Conservation (phyloP, 2,329 filamentous ascomycete species). For the Fusarium mundagurra region DNA sequence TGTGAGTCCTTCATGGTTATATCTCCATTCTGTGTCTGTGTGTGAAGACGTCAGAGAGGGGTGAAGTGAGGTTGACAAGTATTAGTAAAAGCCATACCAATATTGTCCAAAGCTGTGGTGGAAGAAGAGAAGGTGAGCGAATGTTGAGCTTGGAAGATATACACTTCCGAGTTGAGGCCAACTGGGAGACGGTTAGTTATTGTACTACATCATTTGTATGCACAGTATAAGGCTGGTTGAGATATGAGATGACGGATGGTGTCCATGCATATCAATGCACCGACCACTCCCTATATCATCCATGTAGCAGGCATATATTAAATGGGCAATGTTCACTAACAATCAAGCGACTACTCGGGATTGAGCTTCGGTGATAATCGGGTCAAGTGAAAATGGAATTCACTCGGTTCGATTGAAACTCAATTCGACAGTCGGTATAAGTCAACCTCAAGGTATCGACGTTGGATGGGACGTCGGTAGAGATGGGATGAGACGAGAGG, state of each 20-base stretch:
- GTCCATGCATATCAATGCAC: not conserved
- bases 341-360: constrained; percentile 21
- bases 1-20: constrained; percentile 41
- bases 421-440: constrained; percentile 1
- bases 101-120: constrained; percentile 1
- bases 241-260: not conserved
- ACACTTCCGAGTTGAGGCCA: not conserved
- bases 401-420: constrained; percentile 10
- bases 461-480: constrained; percentile 9
- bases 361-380: constrained; percentile 2
- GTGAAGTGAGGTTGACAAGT: not conserved
- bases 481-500: not conserved
- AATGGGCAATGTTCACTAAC: constrained; percentile 26
- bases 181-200: constrained; percentile 19
- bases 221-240: not conserved
- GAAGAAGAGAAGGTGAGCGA: constrained; percentile 14
- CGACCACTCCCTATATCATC: not conserved
- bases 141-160: constrained; percentile 1
- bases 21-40: constrained; percentile 34
- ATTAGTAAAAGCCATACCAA: not conserved
- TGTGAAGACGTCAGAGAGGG: not conserved
- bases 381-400: constrained; percentile 3
- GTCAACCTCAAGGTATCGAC: constrained; percentile 7
- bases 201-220: not conserved
- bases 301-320: not conserved